Evolutionary conservation across 179 eudicot species (phyloP).

Genomic region (Kewa caespitosa): DNA sequence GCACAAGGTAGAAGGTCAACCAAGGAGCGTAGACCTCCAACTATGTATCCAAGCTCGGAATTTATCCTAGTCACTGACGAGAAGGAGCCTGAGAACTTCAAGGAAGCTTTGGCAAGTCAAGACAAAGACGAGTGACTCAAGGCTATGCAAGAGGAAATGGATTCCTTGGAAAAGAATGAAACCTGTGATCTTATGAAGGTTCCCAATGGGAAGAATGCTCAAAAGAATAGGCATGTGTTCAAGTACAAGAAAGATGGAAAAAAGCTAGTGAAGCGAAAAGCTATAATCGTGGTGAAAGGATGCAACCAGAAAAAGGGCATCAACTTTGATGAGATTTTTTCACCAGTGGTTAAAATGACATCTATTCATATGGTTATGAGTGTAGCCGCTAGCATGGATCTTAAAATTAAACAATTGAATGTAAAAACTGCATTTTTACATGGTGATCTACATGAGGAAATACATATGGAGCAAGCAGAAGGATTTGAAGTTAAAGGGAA

Average conservation of each 20-base stretch:
- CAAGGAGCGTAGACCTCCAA: background rate
- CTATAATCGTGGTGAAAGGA: background rate
- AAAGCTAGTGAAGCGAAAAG: background rate
- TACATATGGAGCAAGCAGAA: background rate
- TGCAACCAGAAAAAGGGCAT: background rate
- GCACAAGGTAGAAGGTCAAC: background rate
- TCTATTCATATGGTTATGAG: background rate
- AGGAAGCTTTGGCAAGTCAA: background rate
- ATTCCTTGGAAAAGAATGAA: constrained; percentile 4
- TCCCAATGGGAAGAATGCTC: background rate
- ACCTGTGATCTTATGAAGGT: background rate
- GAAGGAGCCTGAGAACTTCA: background rate
- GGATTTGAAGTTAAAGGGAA: background rate
- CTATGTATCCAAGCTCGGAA: background rate
- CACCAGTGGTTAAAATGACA: background rate
- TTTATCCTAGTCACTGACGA: background rate
- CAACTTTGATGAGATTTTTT: constrained; percentile 10
- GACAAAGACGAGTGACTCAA: background rate
- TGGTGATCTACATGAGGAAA: background rate
- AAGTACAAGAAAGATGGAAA: background rate
- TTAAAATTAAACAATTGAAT: background rate
- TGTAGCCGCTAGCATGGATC: background rate
- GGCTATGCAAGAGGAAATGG: background rate
- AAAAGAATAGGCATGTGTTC: background rate
- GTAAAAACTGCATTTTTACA: background rate